Evolutionary conservation across 305 asterid genomes (phyloP).

Genomic region (Fraxinus floribunda): DNA sequence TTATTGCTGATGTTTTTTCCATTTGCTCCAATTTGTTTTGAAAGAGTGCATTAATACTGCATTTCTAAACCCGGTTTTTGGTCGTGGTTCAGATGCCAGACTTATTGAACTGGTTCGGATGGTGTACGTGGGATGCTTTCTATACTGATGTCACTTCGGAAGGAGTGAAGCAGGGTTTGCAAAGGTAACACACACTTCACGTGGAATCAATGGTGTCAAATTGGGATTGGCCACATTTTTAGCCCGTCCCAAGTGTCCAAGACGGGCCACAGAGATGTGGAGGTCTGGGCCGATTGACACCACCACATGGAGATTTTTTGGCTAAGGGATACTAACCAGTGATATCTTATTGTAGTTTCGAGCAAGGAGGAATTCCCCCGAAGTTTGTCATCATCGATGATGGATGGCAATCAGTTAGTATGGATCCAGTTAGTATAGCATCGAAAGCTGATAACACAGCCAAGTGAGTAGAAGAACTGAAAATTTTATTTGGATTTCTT

Average conservation of each 20-base stretch:
- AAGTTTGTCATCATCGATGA: constrained; percentile 83
- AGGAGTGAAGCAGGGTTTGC: constrained; percentile 74
- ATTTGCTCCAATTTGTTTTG: neutral
- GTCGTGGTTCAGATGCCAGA: constrained; percentile 72
- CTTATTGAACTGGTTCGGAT: constrained; percentile 88
- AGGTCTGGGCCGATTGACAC: neutral
- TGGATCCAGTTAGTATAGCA: constrained; percentile 63
- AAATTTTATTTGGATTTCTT: neutral
- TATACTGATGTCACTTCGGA: constrained; percentile 77
- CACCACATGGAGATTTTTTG: neutral
- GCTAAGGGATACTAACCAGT: neutral
- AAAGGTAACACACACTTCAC: constrained; percentile 45
- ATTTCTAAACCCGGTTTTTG: constrained; percentile 16
- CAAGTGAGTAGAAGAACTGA: constrained; percentile 46
- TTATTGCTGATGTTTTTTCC: neutral
- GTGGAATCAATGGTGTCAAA: neutral
- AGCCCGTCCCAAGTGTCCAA: neutral
- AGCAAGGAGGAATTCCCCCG: constrained; percentile 72
- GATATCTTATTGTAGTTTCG: constrained; percentile 43
- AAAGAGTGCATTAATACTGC: neutral
- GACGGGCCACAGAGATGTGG: neutral
- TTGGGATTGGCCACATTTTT: neutral
- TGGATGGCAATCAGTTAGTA: constrained; percentile 88
- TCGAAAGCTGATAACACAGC: constrained; percentile 65
- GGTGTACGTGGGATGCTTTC: constrained; percentile 98